These are phyloP conservation scores for Aspergillus vadensis DNA, from an alignment of 2,329 filamentous ascomycete genomes.

Conservation along the genomic window DNA sequence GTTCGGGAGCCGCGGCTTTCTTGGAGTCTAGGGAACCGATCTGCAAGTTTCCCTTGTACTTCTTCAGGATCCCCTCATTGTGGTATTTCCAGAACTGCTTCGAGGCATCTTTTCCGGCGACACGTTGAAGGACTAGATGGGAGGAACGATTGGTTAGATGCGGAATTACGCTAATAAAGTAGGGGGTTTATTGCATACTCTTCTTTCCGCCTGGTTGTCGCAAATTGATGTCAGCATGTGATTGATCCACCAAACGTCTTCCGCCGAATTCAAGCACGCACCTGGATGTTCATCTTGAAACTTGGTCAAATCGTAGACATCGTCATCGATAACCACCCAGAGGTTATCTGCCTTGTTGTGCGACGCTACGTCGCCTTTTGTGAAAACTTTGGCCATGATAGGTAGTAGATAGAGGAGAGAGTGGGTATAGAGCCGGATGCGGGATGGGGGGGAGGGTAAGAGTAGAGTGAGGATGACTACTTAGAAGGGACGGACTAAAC, in stretches of 20 bases:
- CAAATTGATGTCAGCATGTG: constrained; percentile 18
- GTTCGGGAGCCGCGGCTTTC: constrained; percentile 55
- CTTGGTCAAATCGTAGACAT: constrained; percentile 92
- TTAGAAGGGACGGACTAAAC: not conserved
- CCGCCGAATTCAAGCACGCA: constrained; percentile 18
- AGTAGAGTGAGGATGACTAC: not conserved
- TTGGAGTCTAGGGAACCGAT: constrained; percentile 82
- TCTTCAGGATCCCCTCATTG: constrained; percentile 63
- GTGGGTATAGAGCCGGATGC: not conserved
- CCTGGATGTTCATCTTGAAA: constrained; percentile 80
- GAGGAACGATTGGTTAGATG: constrained; percentile 20
- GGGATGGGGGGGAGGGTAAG: too few relatives aligned
- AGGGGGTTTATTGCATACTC: constrained; percentile 50
- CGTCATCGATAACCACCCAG: constrained; percentile 89
- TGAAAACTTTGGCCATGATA: constrained; percentile 86
- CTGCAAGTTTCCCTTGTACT: constrained; percentile 62
- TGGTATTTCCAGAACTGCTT: constrained; percentile 71
- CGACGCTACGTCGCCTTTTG: constrained; percentile 79
- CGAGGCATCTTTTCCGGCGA: constrained; percentile 67
- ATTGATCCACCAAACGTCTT: constrained; percentile 1
- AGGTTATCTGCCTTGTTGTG: constrained; percentile 86
- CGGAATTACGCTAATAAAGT: not conserved
- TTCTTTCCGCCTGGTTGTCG: constrained; percentile 65
- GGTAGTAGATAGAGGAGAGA: not conserved
- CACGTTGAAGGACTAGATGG: constrained; percentile 60